Conservation (phyloP, 2,329 filamentous ascomycete genomes). For the Fusarium continuum region DNA sequence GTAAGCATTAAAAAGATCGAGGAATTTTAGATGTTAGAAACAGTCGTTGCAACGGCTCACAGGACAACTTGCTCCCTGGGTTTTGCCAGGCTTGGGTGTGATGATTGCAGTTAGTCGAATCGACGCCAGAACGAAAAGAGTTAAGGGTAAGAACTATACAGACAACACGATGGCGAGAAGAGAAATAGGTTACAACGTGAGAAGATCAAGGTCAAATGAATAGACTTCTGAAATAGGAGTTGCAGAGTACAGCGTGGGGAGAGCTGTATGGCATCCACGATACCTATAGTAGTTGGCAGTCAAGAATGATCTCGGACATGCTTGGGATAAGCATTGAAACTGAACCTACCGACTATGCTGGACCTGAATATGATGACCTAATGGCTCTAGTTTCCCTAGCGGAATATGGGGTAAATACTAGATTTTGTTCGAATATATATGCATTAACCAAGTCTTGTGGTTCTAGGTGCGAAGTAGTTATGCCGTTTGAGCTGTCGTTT, state of each 20-base stretch:
- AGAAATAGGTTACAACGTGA: neutral
- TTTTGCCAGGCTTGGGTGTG: conserved; percentile 43
- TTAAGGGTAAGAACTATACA: neutral
- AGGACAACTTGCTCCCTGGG: conserved; percentile 28
- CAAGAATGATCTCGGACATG: neutral
- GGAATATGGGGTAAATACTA: conserved; percentile 1
- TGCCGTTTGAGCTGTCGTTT: neutral
- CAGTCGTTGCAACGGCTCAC: neutral
- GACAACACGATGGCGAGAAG: neutral
- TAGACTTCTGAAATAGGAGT: neutral
- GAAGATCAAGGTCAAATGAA: too few relatives aligned
- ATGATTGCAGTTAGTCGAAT: conserved; percentile 42
- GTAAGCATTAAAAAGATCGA: conserved; percentile 38
- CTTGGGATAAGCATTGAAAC: neutral
- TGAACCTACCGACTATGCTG: neutral
- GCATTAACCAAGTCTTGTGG: neutral
- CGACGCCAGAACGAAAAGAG: conserved; percentile 19
- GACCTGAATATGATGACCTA: too few relatives aligned
- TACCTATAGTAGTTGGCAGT: neutral
- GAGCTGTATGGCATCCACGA: neutral
- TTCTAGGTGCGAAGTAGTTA: neutral
- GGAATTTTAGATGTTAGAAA: conserved; percentile 21
- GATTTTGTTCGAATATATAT: neutral
- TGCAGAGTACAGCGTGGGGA: neutral
- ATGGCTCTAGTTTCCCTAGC: neutral